Evolutionary conservation across 305 asterid genomes (phyloP).

Genomic region (Fraxinus sp.): DNA sequence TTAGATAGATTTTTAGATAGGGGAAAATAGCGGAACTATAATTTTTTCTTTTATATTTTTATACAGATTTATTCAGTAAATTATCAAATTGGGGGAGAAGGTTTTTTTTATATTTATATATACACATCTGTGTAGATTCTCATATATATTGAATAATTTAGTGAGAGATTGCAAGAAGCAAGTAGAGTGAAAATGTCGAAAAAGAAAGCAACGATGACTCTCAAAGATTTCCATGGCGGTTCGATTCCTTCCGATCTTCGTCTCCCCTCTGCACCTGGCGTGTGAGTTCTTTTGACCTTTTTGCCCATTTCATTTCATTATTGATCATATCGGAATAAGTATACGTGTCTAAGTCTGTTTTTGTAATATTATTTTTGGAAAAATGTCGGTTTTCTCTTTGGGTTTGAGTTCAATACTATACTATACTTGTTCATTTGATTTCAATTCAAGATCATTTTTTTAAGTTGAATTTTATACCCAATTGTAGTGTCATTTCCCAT

Average conservation of each 20-base stretch:
- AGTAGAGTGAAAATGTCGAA: neutral
- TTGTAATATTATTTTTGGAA: neutral
- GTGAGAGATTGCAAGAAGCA: neutral
- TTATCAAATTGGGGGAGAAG: neutral
- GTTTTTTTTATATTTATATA: neutral
- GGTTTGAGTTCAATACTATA: neutral
- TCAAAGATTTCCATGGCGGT: constrained; percentile 97
- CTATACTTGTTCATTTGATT: neutral
- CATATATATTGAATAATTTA: neutral
- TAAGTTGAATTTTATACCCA: neutral
- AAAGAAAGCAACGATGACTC: constrained; percentile 66
- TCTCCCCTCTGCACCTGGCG: constrained; percentile 97
- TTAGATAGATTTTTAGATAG: neutral
- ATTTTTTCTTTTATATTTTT: neutral
- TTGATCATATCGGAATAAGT: neutral
- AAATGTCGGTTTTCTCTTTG: neutral
- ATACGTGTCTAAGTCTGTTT: neutral
- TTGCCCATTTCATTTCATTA: neutral
- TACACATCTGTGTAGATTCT: neutral
- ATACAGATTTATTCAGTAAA: constrained; percentile 1
- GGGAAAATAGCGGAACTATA: neutral
- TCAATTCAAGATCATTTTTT: neutral
- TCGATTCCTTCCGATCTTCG: constrained; percentile 94
- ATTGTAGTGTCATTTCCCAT: neutral
- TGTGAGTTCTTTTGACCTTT: constrained; percentile 47